A percentile compares a stretch with the other conserved stretches of the same genome.
phyloP scores from a whole-genome alignment of 441 rosid species.

The Aleurites moluccanus region DNA sequence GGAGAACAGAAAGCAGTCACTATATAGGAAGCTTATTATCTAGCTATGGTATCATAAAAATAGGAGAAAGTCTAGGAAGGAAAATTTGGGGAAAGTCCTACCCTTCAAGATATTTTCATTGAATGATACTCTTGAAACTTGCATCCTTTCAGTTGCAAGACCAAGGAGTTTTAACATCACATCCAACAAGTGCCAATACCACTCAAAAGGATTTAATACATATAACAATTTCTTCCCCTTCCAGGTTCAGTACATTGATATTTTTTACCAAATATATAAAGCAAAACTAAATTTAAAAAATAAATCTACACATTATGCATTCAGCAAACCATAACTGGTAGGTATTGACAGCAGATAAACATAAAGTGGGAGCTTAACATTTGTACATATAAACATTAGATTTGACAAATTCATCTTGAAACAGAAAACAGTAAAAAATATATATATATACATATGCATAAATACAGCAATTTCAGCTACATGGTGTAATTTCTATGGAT shows the following conservation, averaged over 20 bases:
- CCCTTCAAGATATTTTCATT: neutral
- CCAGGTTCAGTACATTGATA: neutral
- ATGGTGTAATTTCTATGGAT: neutral
- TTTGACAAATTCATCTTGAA: neutral
- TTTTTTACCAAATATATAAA: neutral
- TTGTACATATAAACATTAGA: neutral
- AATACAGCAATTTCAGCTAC: neutral
- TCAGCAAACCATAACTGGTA: too few relatives aligned
- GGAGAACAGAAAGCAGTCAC: neutral
- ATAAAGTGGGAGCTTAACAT: neutral
- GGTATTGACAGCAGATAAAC: neutral
- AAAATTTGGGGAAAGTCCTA: neutral
- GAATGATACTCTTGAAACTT: neutral
- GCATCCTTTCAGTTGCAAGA: neutral
- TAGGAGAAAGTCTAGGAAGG: too few relatives aligned
- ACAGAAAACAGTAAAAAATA: neutral
- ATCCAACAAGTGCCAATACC: neutral
- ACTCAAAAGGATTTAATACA: neutral
- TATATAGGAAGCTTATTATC: neutral
- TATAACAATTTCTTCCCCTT: neutral
- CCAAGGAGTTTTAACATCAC: neutral
- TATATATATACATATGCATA: too few relatives aligned
- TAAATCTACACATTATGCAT: too few relatives aligned
- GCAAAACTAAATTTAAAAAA: too few relatives aligned
- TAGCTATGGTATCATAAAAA: neutral